These are phyloP conservation scores for Leccinum incarnatum DNA, from an alignment of 768 basidiomycete species.

Conservation along the genomic window DNA sequence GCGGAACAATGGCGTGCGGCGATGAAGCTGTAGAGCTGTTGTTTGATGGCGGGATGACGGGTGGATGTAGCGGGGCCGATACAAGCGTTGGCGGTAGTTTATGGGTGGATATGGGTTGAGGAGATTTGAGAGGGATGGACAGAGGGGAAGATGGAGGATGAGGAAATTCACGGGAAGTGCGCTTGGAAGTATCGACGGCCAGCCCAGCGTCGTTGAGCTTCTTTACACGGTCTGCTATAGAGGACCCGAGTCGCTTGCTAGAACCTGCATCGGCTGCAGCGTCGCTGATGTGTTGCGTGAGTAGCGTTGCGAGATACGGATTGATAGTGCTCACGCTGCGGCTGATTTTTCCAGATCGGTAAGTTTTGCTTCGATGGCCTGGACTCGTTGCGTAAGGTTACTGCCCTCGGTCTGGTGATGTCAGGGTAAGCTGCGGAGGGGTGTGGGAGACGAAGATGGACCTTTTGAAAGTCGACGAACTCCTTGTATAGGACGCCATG, in stretches of 20 bases:
- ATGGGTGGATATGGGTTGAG: slow-evolving; percentile 34
- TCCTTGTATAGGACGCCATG: slow-evolving; percentile 60
- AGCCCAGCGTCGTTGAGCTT: slow-evolving; percentile 74
- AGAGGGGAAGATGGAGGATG: slow-evolving; percentile 33
- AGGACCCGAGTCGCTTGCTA: slow-evolving; percentile 51
- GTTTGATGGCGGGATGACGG: slow-evolving; percentile 20
- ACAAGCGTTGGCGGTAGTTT: slow-evolving; percentile 39
- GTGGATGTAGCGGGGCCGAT: slow-evolving; percentile 27
- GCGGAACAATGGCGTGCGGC: slow-evolving; percentile 65
- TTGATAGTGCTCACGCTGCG: slow-evolving; percentile 26
- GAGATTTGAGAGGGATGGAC: slow-evolving; percentile 27
- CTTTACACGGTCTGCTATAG: slow-evolving; percentile 79
- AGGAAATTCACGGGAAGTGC: slow-evolving; percentile 52
- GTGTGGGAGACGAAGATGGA: slow-evolving; percentile 33
- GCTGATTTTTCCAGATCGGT: slow-evolving; percentile 43
- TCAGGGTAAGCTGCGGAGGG: slow-evolving; percentile 10
- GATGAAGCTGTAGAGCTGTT: slow-evolving; percentile 40
- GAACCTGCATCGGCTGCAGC: slow-evolving; percentile 31
- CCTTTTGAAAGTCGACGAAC: slow-evolving; percentile 62
- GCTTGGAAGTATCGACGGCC: slow-evolving; percentile 54
- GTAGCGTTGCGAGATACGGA: slow-evolving; percentile 2
- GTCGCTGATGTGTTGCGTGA: slow-evolving; percentile 17
- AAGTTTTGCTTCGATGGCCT: slow-evolving; percentile 45
- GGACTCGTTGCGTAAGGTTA: slow-evolving; percentile 39
- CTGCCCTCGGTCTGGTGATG: slow-evolving; percentile 36